Percentiles rank a stretch among this genome's conserved stretches.
These are phyloP conservation scores for Fragilaria crotonensis DNA, from an alignment of 108 stramenopile species.

Conservation along the genomic window DNA sequence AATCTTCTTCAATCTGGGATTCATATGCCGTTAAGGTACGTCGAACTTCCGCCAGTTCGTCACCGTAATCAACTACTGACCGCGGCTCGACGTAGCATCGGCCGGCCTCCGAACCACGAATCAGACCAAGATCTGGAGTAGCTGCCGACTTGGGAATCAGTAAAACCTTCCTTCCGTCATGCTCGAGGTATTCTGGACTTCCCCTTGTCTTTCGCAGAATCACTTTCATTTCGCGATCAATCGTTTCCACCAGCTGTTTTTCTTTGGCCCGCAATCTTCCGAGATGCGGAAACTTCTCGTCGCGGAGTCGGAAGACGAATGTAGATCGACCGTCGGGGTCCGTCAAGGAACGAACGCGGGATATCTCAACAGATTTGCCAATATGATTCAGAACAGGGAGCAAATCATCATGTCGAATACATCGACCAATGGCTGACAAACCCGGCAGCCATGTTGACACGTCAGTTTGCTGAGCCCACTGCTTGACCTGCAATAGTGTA, in stretches of 20 bases:
- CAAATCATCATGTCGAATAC: conserved; percentile 16
- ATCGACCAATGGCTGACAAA: conserved; percentile 27
- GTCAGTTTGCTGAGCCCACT: conserved; percentile 36
- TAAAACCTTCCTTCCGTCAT: conserved; percentile 2
- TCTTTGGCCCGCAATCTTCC: conserved; percentile 35
- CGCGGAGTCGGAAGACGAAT: conserved; percentile 46
- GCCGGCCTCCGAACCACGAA: conserved; percentile 7
- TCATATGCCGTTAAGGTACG: conserved; percentile 32
- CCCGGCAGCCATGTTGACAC: conserved; percentile 21
- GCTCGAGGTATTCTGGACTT: conserved; percentile 11
- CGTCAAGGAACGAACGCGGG: conserved; percentile 15
- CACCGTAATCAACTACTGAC: conserved; percentile 1
- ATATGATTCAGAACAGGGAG: conserved; percentile 21
- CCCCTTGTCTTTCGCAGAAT: conserved; percentile 3
- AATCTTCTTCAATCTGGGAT: conserved; percentile 25
- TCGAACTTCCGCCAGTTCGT: conserved; percentile 6
- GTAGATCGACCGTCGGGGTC: conserved; percentile 17
- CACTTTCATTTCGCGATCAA: conserved; percentile 4
- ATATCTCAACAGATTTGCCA: conserved; percentile 36
- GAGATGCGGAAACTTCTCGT: conserved; percentile 44
- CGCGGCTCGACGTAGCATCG: conserved; percentile 12
- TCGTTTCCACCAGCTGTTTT: conserved; percentile 11
- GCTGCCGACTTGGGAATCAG: background rate
- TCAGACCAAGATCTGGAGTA: conserved; percentile 2
- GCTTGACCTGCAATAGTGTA: conserved; percentile 32